Percentiles rank a stretch among this genome's conserved stretches.
Conservation (phyloP, 2,329 filamentous ascomycete species). For the Aspergillus eucalypticola region DNA sequence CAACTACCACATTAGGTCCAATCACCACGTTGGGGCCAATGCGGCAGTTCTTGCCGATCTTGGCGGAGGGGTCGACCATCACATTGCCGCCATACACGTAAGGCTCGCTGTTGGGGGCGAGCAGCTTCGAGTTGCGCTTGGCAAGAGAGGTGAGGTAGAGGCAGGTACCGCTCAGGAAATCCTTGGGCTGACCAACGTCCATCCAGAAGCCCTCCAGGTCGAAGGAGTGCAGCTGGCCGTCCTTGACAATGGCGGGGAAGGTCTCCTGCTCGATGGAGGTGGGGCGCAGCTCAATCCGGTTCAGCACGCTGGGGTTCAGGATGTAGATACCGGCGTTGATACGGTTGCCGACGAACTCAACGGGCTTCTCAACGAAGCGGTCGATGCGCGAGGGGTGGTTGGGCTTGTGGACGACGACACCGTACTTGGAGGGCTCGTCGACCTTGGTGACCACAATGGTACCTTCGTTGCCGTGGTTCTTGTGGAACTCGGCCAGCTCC, state of each 20-base stretch:
- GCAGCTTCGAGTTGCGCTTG: conserved; percentile 84
- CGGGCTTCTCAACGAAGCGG: conserved; percentile 98
- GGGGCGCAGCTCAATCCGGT: conserved; percentile 90
- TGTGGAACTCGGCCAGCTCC: conserved; percentile 88
- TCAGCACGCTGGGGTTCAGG: conserved; percentile 85
- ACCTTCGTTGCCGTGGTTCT: conserved; percentile 87
- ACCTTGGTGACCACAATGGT: conserved; percentile 99
- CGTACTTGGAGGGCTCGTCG: conserved; percentile 98
- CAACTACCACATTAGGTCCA: conserved; percentile 86
- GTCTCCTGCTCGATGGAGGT: conserved; percentile 99
- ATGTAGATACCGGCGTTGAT: conserved; percentile 99
- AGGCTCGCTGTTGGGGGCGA: conserved; percentile 70
- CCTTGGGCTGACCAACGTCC: conserved; percentile 98
- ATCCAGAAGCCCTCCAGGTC: conserved; percentile 99
- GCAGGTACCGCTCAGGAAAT: conserved; percentile 94
- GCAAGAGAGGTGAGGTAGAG: conserved; percentile 90
- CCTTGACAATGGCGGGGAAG: conserved; percentile 89
- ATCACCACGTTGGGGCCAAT: conserved; percentile 98
- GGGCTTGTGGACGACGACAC: conserved; percentile 96
- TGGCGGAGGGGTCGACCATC: conserved; percentile 87
- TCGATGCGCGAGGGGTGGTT: conserved; percentile 89
- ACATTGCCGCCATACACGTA: conserved; percentile 94
- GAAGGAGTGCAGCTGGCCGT: conserved; percentile 90
- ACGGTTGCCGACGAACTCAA: conserved; percentile 97
- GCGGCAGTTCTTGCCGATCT: conserved; percentile 97